Evolutionary conservation across 2,329 filamentous ascomycete genomes (phyloP).

Genomic region (Massarina eburnea): DNA sequence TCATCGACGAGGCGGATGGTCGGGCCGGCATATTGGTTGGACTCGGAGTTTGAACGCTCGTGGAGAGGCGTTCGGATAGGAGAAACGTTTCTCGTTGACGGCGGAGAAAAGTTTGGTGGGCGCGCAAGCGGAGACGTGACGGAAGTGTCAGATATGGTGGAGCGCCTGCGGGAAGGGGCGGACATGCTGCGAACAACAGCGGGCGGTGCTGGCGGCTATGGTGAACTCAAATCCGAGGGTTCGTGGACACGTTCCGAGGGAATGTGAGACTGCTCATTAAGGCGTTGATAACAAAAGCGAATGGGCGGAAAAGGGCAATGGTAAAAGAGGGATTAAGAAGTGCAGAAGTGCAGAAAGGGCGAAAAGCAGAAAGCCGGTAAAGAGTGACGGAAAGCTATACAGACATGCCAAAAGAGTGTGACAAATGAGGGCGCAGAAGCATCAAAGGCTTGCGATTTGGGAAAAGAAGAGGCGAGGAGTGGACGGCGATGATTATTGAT

Average conservation of each 20-base stretch:
- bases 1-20: constrained; percentile 47
- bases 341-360: background rate
- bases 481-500: constrained; percentile 31
- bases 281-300: constrained; percentile 7
- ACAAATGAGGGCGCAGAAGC: constrained; percentile 36
- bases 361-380: constrained; percentile 28
- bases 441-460: constrained; percentile 36
- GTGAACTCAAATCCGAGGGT: constrained; percentile 23
- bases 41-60: constrained; percentile 41
- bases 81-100: constrained; percentile 34
- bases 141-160: constrained; percentile 25
- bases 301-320: constrained; percentile 14
- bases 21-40: constrained; percentile 40
- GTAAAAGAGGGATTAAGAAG: constrained; percentile 21
- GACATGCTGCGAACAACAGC: constrained; percentile 31
- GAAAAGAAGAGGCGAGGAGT: constrained; percentile 30
- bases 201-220: constrained; percentile 6
- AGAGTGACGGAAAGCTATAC: constrained; percentile 40
- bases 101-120: constrained; percentile 35
- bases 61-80: constrained; percentile 40
- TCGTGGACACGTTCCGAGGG: constrained; percentile 23
- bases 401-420: constrained; percentile 38
- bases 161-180: constrained; percentile 23
- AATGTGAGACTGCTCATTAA: constrained; percentile 36
- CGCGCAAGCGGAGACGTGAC: constrained; percentile 27